Percentiles rank a stretch among this genome's conserved stretches.
These are phyloP conservation scores for Gossypium lobatum DNA, from an alignment of 441 rosid species.

Conservation along the genomic window DNA sequence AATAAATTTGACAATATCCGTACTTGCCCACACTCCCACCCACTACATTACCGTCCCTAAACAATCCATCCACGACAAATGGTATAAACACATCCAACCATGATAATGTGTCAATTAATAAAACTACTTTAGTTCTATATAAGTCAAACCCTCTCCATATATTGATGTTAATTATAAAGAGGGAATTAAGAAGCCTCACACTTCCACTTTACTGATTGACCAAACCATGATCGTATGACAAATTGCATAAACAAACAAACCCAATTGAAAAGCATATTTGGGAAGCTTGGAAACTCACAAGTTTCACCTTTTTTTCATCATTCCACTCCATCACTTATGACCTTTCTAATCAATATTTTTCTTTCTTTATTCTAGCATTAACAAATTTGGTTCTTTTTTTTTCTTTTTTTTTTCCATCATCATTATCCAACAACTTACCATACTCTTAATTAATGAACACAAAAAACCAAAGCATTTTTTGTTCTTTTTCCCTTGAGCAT, in stretches of 20 bases:
- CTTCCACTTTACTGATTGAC: constrained; percentile 22
- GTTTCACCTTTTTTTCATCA: background rate
- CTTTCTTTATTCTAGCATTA: background rate
- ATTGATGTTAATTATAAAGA: background rate
- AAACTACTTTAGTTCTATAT: too few relatives aligned
- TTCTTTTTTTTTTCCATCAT: background rate
- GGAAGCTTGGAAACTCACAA: constrained; percentile 2
- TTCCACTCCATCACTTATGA: background rate
- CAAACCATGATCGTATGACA: constrained; percentile 17
- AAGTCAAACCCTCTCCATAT: background rate
- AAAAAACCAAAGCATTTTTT: background rate
- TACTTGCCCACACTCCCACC: too few relatives aligned
- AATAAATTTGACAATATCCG: too few relatives aligned
- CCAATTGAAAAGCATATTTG: constrained; percentile 6
- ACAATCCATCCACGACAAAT: too few relatives aligned
- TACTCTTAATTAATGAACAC: background rate
- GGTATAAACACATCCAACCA: too few relatives aligned
- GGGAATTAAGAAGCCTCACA: constrained; percentile 8
- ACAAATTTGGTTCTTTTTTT: background rate
- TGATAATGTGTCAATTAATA: too few relatives aligned
- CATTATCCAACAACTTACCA: constrained; percentile 8
- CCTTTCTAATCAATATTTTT: background rate
- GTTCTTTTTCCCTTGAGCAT: background rate
- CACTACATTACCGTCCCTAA: too few relatives aligned
- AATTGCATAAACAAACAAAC: constrained; percentile 11